Evolutionary conservation across 1,284 basidiomycete genomes (phyloP).

Genomic region (Cryptococcus sp.): DNA sequence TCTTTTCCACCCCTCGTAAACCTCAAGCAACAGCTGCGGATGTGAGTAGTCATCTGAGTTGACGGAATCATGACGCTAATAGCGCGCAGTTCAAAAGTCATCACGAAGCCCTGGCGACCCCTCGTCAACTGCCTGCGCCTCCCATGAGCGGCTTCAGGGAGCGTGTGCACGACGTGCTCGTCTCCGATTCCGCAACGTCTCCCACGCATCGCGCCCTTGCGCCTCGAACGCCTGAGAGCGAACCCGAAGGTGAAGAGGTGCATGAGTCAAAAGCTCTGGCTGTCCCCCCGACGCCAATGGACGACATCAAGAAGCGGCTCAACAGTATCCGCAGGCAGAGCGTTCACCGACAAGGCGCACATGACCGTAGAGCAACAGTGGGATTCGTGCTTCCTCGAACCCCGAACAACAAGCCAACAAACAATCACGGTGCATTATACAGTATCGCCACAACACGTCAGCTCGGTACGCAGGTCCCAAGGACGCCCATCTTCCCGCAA

Average conservation of each 20-base stretch:
- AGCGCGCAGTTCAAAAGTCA: slow-evolving; percentile 24
- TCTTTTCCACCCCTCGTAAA: slow-evolving; percentile 11
- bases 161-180: slow-evolving; percentile 23
- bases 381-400: slow-evolving; percentile 39
- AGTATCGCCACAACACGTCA: slow-evolving; percentile 16
- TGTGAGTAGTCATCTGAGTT: slow-evolving; percentile 13
- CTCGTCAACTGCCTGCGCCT: slow-evolving; percentile 39
- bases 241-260: slow-evolving; percentile 9
- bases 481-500: slow-evolving; percentile 21
- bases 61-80: not conserved
- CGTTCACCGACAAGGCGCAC: slow-evolving; percentile 14
- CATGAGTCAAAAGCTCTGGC: not conserved
- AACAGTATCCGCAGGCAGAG: slow-evolving; percentile 28
- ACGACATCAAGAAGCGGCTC: slow-evolving; percentile 38
- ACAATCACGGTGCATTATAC: slow-evolving; percentile 13
- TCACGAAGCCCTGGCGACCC: slow-evolving; percentile 39
- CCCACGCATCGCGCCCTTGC: slow-evolving; percentile 36
- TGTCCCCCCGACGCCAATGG: slow-evolving; percentile 31
- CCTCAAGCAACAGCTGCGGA: slow-evolving; percentile 18
- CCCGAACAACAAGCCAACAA: slow-evolving; percentile 19
- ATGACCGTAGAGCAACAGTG: slow-evolving; percentile 34
- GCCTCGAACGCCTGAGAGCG: slow-evolving; percentile 9
- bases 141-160: slow-evolving; percentile 35
- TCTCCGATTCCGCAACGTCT: slow-evolving; percentile 22
- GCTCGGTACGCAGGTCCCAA: slow-evolving; percentile 7